Percentiles rank a stretch among this genome's conserved stretches.
Conservation (phyloP, 2,329 filamentous ascomycete genomes). For the Epichloe brachyelytri region DNA sequence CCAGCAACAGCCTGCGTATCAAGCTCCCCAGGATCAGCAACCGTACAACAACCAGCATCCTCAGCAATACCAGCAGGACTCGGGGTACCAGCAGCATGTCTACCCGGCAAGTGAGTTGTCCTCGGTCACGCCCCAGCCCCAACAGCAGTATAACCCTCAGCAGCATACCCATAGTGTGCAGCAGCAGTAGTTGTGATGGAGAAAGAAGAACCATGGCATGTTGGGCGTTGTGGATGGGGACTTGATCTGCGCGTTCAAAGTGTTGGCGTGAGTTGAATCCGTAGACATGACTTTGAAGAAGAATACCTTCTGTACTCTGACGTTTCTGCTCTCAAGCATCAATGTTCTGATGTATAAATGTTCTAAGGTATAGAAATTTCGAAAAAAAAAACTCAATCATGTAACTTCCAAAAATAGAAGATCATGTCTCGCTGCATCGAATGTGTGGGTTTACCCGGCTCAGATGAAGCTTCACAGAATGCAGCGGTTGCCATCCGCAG, state of each 20-base stretch:
- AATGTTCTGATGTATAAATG: no score
- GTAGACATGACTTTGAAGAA: no score
- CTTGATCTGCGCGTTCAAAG: background rate
- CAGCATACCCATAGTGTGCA: background rate
- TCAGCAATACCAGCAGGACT: background rate
- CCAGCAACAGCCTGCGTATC: slow-evolving; percentile 16
- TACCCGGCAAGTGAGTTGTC: slow-evolving; percentile 5
- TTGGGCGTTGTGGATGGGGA: background rate
- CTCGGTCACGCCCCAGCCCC: slow-evolving; percentile 1
- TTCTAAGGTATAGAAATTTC: no score
- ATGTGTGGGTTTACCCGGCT: no score
- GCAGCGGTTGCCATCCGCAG: no score
- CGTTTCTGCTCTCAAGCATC: no score
- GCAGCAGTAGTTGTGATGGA: background rate
- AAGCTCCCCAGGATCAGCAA: slow-evolving; percentile 11
- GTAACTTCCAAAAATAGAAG: no score
- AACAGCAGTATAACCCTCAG: slow-evolving; percentile 12
- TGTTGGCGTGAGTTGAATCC: no score
- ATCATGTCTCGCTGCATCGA: no score
- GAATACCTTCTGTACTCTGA: no score
- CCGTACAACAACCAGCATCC: slow-evolving; percentile 4
- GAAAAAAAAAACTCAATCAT: no score
- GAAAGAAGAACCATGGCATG: background rate
- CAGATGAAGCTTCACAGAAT: no score
- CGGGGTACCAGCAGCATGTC: slow-evolving; percentile 11